Conservation (phyloP, 768 basidiomycete genomes). For the Atractiella rhizophila region DNA sequence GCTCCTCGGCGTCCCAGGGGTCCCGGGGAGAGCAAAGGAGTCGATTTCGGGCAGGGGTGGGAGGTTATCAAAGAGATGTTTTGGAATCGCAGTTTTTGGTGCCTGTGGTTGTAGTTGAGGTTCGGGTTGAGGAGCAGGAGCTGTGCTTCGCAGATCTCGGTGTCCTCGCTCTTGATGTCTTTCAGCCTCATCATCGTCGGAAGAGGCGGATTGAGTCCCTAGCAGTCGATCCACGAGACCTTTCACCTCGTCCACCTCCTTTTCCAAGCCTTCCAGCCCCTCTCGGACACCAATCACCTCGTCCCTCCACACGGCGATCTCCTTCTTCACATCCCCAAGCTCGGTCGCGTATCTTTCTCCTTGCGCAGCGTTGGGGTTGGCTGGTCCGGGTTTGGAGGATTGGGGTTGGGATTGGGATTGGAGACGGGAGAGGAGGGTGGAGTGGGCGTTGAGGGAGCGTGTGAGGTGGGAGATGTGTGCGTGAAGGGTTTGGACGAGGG, state of each 20-base stretch:
- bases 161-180: background rate
- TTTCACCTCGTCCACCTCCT: constrained; percentile 27
- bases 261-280: constrained; percentile 47
- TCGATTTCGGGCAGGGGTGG: too few relatives aligned
- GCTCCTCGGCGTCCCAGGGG: constrained; percentile 10
- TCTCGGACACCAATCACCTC: constrained; percentile 80
- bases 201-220: constrained; percentile 6
- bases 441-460: constrained; percentile 1
- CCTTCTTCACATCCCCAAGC: constrained; percentile 38
- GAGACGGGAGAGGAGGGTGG: background rate
- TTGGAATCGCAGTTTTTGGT: constrained; percentile 16
- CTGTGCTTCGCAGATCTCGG: background rate
- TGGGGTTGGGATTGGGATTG: background rate
- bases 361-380: background rate
- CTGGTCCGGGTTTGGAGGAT: constrained; percentile 1
- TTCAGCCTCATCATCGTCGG: constrained; percentile 4
- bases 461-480: constrained; percentile 2
- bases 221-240: constrained; percentile 1
- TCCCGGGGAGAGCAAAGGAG: too few relatives aligned
- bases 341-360: constrained; percentile 24
- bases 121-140: constrained; percentile 4
- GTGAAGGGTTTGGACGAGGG: background rate
- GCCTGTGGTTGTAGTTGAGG: constrained; percentile 2
- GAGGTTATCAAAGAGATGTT: too few relatives aligned
- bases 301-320: constrained; percentile 54